Percentiles rank a stretch among this genome's conserved stretches.
Evolutionary conservation across 1,284 basidiomycete species (phyloP).

Genomic region (Leccinum subrobustum): DNA sequence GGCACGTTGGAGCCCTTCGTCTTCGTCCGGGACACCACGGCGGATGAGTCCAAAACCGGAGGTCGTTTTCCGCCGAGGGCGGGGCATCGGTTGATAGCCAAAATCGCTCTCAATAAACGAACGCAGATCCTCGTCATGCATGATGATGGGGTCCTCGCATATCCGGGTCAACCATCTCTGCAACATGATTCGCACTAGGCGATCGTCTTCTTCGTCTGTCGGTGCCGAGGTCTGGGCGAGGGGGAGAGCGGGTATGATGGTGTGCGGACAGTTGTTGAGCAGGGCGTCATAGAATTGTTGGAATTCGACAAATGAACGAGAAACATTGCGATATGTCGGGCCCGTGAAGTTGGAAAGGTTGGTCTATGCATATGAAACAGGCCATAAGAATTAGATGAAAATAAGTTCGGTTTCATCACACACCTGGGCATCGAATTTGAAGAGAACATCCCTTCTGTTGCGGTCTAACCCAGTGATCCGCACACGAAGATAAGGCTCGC

Average conservation of each 20-base stretch:
- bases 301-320: constrained; percentile 88
- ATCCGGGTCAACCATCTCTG: constrained; percentile 91
- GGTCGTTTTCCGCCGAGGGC: constrained; percentile 65
- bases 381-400: background rate
- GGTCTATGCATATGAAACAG: constrained; percentile 54
- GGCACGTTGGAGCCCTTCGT: constrained; percentile 84
- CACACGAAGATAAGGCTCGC: constrained; percentile 81
- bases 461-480: constrained; percentile 88
- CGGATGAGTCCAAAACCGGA: constrained; percentile 69
- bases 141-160: constrained; percentile 83
- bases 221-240: constrained; percentile 90
- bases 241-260: constrained; percentile 89
- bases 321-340: constrained; percentile 86
- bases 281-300: constrained; percentile 89
- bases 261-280: constrained; percentile 82
- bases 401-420: constrained; percentile 19
- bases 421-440: constrained; percentile 92
- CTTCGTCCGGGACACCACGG: constrained; percentile 76
- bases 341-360: constrained; percentile 90
- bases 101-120: constrained; percentile 95
- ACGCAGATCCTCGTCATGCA: constrained; percentile 86
- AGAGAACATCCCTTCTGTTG: constrained; percentile 88
- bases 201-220: constrained; percentile 94
- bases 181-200: constrained; percentile 87
- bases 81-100: constrained; percentile 83